Conservation (phyloP, 2,329 filamentous ascomycete genomes). For the Aspergillus sp. region DNA sequence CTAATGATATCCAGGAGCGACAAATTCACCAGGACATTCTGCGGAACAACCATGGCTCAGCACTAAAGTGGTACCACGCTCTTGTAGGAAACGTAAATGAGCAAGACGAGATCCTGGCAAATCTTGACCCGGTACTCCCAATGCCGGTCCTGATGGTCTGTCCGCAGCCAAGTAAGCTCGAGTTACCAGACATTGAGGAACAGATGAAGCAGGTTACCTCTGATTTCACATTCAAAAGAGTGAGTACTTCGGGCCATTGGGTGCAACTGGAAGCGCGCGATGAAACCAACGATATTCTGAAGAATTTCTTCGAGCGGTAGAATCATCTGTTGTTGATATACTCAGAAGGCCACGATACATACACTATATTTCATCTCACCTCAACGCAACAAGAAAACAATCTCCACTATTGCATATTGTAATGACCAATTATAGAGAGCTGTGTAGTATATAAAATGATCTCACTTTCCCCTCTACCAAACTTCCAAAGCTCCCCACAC, state of each 20-base stretch:
- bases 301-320: slow-evolving; percentile 14
- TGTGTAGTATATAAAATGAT: neutral
- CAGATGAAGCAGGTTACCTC: slow-evolving; percentile 17
- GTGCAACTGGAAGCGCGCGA: slow-evolving; percentile 25
- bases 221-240: slow-evolving; percentile 18
- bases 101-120: slow-evolving; percentile 19
- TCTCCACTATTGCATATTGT: neutral
- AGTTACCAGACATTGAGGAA: slow-evolving; percentile 13
- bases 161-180: slow-evolving; percentile 11
- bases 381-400: neutral
- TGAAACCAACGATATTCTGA: slow-evolving; percentile 22
- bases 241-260: slow-evolving; percentile 25
- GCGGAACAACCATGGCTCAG: slow-evolving; percentile 17
- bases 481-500: neutral
- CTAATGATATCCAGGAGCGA: slow-evolving; percentile 17
- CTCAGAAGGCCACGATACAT: neutral
- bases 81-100: slow-evolving; percentile 22
- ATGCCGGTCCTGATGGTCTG: slow-evolving; percentile 22
- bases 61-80: slow-evolving; percentile 27
- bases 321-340: neutral
- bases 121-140: slow-evolving; percentile 15
- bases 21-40: slow-evolving; percentile 21
- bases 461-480: neutral
- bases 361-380: neutral
- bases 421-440: neutral